A percentile compares a stretch with the other conserved stretches of the same genome.
Conservation (phyloP, 2,329 filamentous ascomycete genomes). For the Fusarium sp. region DNA sequence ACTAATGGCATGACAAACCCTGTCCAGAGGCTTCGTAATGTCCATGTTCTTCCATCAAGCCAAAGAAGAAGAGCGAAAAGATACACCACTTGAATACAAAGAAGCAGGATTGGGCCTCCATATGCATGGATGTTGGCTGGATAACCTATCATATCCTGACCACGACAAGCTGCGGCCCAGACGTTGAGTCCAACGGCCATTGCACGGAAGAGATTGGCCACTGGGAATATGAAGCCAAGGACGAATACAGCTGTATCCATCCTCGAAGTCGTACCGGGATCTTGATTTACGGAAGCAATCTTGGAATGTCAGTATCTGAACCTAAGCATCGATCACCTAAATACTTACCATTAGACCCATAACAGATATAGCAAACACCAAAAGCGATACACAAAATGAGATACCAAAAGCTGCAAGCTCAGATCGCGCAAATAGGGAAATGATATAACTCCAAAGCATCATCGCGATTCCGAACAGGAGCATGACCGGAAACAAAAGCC, state of each 20-base stretch:
- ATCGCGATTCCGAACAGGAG: neutral
- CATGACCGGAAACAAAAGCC: constrained; percentile 8
- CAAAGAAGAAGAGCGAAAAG: neutral
- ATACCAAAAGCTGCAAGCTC: neutral
- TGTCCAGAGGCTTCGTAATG: neutral
- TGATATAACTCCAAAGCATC: constrained; percentile 9
- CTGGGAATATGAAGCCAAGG: neutral
- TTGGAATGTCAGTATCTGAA: neutral
- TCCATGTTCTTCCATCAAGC: constrained; percentile 3
- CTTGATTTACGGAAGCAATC: constrained; percentile 10
- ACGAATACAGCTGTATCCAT: neutral
- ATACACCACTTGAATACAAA: neutral
- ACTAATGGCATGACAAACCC: neutral
- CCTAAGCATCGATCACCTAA: no score
- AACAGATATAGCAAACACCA: constrained; percentile 3
- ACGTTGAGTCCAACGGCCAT: constrained; percentile 13
- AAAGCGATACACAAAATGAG: neutral
- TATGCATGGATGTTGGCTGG: constrained; percentile 4
- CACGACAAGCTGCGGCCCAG: constrained; percentile 9
- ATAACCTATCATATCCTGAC: neutral
- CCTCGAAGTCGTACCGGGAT: neutral
- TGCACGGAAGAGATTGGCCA: constrained; percentile 6
- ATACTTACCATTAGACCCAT: constrained; percentile 2
- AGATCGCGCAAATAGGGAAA: neutral
- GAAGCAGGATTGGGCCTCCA: constrained; percentile 7